phyloP scores from a whole-genome alignment of 345 rosid genomes.

The Pistacia atlantica region DNA sequence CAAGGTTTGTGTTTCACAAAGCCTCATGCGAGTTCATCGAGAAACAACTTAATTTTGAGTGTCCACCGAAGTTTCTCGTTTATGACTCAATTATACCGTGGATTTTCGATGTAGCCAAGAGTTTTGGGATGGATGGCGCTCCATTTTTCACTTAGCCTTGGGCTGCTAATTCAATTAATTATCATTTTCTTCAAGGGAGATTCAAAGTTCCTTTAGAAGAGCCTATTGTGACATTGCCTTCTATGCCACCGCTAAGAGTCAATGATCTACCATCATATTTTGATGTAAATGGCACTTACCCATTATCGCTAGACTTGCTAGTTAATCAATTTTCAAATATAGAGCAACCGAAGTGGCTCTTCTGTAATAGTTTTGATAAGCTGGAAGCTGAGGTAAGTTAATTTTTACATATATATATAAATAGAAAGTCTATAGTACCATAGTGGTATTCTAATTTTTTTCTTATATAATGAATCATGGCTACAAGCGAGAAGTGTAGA shows the following conservation, averaged over 20 bases:
- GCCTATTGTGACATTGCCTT: constrained; percentile 10
- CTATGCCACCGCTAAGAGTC: constrained; percentile 29
- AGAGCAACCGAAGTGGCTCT: constrained; percentile 33
- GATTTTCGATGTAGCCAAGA: constrained; percentile 24
- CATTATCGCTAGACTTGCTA: constrained; percentile 12
- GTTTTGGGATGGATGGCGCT: not conserved
- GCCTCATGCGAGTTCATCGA: constrained; percentile 33
- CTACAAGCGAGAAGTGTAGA: too few relatives aligned
- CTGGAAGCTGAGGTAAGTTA: constrained; percentile 26
- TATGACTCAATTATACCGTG: not conserved
- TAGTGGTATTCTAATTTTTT: too few relatives aligned
- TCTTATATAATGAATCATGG: too few relatives aligned
- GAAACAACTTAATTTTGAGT: not conserved
- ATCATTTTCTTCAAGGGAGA: constrained; percentile 18
- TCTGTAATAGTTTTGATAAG: constrained; percentile 42
- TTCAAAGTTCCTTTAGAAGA: not conserved
- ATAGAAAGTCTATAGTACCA: too few relatives aligned
- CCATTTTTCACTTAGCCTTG: constrained; percentile 34
- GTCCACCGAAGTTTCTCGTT: not conserved
- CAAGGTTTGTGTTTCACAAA: constrained; percentile 26
- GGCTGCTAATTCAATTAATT: constrained; percentile 20
- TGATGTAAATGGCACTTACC: constrained; percentile 28
- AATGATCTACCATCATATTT: constrained; percentile 50
- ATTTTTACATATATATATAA: too few relatives aligned
- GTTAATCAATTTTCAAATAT: constrained; percentile 41